Conservation (phyloP, 257 asterid genomes). For the Coffea canephora region DNA sequence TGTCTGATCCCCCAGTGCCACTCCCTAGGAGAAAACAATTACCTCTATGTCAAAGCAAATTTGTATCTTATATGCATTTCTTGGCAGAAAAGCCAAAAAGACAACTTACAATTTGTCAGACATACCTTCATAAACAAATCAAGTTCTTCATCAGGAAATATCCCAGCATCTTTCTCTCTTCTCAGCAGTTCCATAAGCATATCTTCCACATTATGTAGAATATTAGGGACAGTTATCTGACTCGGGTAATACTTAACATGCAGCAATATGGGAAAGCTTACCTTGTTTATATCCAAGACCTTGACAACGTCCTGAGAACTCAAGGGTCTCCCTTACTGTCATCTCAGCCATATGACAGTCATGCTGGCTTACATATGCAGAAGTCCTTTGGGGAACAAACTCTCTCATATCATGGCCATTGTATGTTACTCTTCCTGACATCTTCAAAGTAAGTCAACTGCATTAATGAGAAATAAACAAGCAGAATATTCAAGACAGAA, state of each 20-base stretch:
- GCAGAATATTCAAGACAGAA: background rate
- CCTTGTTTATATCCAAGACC: conserved; percentile 93
- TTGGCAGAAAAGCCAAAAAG: background rate
- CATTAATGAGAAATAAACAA: conserved; percentile 11
- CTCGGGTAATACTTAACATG: background rate
- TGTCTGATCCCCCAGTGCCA: conserved; percentile 76
- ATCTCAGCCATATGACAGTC: conserved; percentile 91
- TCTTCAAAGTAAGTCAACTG: conserved; percentile 37
- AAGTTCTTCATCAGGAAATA: conserved; percentile 93
- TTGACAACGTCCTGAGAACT: conserved; percentile 81
- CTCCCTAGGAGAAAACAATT: conserved; percentile 67
- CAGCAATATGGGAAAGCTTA: conserved; percentile 25
- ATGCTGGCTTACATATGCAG: conserved; percentile 84
- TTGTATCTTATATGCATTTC: background rate
- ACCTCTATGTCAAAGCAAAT: conserved; percentile 28
- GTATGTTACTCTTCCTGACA: conserved; percentile 85
- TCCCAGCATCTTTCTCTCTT: conserved; percentile 82
- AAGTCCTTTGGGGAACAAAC: conserved; percentile 86
- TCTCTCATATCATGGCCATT: conserved; percentile 83
- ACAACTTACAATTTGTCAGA: background rate
- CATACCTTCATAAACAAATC: conserved; percentile 87
- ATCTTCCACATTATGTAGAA: conserved; percentile 43
- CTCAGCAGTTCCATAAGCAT: conserved; percentile 93
- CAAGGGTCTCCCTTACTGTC: conserved; percentile 93
- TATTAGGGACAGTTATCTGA: conserved; percentile 6